Conservation (phyloP, 495 filamentous ascomycete genomes). For the Diplogelasinospora grovesii region DNA sequence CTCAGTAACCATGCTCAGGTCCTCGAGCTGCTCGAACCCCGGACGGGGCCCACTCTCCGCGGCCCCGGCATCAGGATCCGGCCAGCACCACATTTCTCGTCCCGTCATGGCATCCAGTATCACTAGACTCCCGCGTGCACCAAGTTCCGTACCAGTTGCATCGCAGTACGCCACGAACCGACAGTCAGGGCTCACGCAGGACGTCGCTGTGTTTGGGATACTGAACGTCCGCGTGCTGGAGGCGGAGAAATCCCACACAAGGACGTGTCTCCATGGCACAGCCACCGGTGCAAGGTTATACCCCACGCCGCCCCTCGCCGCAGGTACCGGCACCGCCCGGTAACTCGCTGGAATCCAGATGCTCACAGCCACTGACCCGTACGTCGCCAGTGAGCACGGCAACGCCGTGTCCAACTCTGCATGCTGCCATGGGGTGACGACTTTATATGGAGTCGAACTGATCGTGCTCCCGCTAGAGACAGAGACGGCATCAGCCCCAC, state of each 20-base stretch:
- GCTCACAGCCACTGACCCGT: slow-evolving; percentile 27
- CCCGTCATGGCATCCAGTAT: slow-evolving; percentile 29
- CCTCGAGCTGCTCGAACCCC: slow-evolving; percentile 21
- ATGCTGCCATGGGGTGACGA: slow-evolving; percentile 33
- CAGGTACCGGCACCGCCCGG: slow-evolving; percentile 25
- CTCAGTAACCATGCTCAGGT: slow-evolving; percentile 24
- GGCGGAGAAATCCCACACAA: slow-evolving; percentile 30
- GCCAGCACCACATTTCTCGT: slow-evolving; percentile 28
- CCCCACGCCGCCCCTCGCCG: slow-evolving; percentile 15
- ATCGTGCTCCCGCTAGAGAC: slow-evolving; percentile 7
- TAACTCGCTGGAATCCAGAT: slow-evolving; percentile 32
- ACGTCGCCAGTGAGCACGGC: slow-evolving; percentile 23
- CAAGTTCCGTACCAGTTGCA: slow-evolving; percentile 18
- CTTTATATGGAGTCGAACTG: slow-evolving; percentile 23
- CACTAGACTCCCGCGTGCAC: slow-evolving; percentile 23
- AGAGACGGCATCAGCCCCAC: background rate
- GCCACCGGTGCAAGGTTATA: slow-evolving; percentile 24
- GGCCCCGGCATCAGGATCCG: slow-evolving; percentile 22
- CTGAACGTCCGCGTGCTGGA: slow-evolving; percentile 26
- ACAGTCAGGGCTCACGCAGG: slow-evolving; percentile 30
- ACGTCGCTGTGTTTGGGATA: slow-evolving; percentile 27
- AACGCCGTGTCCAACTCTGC: slow-evolving; percentile 29
- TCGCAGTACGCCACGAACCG: slow-evolving; percentile 30
- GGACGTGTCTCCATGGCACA: slow-evolving; percentile 24
- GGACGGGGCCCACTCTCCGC: slow-evolving; percentile 8